These are phyloP conservation scores for Globisporangium viniferum DNA, from an alignment of 352 stramenopile species.

Conservation along the genomic window DNA sequence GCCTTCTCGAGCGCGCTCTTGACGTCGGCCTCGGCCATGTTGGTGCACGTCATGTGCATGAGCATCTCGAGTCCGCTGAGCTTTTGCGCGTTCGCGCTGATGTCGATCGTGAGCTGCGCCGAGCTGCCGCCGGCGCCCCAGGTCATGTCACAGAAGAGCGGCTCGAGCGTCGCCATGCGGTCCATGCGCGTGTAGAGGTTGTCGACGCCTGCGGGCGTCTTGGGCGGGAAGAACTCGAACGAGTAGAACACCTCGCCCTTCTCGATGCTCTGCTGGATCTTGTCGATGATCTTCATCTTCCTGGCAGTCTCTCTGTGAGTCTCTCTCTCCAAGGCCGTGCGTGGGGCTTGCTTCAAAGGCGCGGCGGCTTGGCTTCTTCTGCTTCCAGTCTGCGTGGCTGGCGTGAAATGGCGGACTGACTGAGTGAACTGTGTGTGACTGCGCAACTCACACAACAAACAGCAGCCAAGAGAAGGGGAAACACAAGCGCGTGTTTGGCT, in stretches of 20 bases:
- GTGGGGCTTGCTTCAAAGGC: too few relatives aligned
- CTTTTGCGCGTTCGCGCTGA: slow-evolving; percentile 91
- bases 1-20: slow-evolving; percentile 90
- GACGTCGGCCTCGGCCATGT: slow-evolving; percentile 95
- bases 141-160: slow-evolving; percentile 98
- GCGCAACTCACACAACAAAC: slow-evolving; percentile 3
- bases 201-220: slow-evolving; percentile 94
- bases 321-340: neutral
- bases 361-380: neutral
- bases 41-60: slow-evolving; percentile 98
- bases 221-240: slow-evolving; percentile 99
- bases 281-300: slow-evolving; percentile 87
- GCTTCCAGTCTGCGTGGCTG: slow-evolving; percentile 8
- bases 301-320: neutral
- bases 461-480: neutral
- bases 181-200: slow-evolving; percentile 98
- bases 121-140: slow-evolving; percentile 98
- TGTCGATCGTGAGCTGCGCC: slow-evolving; percentile 94
- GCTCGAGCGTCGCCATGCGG: slow-evolving; percentile 92
- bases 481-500: slow-evolving; percentile 4
- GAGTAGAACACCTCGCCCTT: slow-evolving; percentile 92
- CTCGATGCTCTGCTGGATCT: slow-evolving; percentile 78
- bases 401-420: slow-evolving; percentile 10
- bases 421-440: neutral
- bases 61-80: slow-evolving; percentile 91